These are phyloP conservation scores for Epichloe festucae DNA, from an alignment of 2,329 filamentous ascomycete species.

Conservation along the genomic window DNA sequence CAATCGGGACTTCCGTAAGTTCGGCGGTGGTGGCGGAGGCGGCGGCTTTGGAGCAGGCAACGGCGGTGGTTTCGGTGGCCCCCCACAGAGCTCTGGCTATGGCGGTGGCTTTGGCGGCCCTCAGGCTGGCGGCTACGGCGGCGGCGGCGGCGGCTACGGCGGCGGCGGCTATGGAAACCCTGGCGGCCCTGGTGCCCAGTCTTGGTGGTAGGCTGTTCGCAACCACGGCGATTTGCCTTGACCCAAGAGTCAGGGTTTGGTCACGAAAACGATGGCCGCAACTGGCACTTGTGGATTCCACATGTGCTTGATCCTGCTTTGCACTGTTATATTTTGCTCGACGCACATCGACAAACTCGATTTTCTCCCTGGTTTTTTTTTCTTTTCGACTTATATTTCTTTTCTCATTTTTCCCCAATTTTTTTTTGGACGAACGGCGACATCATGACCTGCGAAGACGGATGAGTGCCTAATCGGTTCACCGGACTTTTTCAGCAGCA, in stretches of 20 bases:
- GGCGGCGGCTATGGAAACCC: constrained; percentile 49
- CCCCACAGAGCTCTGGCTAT: constrained; percentile 22
- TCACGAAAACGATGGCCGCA: background rate
- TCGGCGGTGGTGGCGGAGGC: constrained; percentile 38
- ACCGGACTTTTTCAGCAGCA: constrained; percentile 21
- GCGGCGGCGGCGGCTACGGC: constrained; percentile 28
- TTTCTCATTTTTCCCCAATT: constrained; percentile 1
- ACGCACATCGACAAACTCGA: background rate
- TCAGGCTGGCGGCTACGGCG: constrained; percentile 25
- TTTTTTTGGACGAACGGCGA: constrained; percentile 22
- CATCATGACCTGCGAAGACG: constrained; percentile 27
- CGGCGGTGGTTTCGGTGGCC: constrained; percentile 20
- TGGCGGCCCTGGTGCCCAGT: constrained; percentile 54
- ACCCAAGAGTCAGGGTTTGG: background rate
- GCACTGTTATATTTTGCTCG: background rate
- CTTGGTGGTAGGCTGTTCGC: constrained; percentile 42
- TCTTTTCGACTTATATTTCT: constrained; percentile 3
- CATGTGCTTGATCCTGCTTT: constrained; percentile 4
- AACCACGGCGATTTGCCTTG: constrained; percentile 2
- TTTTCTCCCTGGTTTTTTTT: constrained; percentile 6
- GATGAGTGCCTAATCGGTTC: constrained; percentile 20
- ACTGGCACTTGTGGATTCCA: constrained; percentile 7
- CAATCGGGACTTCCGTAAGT: constrained; percentile 85
- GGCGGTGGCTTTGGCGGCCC: constrained; percentile 23
- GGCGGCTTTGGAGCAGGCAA: constrained; percentile 28